Conservation (phyloP, 169 alveolate species). For the Besnoitia besnoiti region DNA sequence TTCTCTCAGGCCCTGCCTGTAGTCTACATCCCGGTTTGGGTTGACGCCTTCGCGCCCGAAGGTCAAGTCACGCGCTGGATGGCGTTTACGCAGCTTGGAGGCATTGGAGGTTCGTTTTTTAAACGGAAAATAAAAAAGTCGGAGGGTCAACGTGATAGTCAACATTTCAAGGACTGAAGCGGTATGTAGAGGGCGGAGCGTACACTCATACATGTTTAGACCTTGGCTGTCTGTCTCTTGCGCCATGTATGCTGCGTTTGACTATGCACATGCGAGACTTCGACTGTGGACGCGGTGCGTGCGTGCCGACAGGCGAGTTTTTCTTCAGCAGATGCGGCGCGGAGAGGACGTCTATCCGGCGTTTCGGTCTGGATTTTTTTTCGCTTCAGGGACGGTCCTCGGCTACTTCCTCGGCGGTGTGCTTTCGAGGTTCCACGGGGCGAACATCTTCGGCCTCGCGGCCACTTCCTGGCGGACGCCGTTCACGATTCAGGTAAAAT, state of each 20-base stretch:
- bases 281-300: too few species aligned
- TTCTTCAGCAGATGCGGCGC: too few species aligned
- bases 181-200: neutral
- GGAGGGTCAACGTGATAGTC: too few species aligned
- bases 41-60: conserved; percentile 91
- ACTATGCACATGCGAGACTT: too few species aligned
- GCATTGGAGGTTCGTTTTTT: conserved; percentile 81
- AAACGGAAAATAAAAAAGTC: too few species aligned
- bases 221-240: neutral
- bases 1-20: conserved; percentile 91
- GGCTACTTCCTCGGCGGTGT: conserved; percentile 58
- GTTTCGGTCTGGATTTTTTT: too few species aligned
- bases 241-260: too few species aligned
- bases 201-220: neutral
- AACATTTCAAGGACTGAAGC: too few species aligned
- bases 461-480: conserved; percentile 58
- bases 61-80: conserved; percentile 91
- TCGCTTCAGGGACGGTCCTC: conserved; percentile 41
- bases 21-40: conserved; percentile 95
- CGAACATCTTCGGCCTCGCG: neutral
- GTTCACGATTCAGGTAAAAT: conserved; percentile 42
- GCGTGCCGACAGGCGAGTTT: too few species aligned
- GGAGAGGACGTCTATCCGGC: too few species aligned
- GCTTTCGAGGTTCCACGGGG: conserved; percentile 45
- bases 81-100: conserved; percentile 91